Percentiles rank a stretch among this genome's conserved stretches.
Conservation (phyloP, 305 asterid genomes). For the Solanum hybrid region DNA sequence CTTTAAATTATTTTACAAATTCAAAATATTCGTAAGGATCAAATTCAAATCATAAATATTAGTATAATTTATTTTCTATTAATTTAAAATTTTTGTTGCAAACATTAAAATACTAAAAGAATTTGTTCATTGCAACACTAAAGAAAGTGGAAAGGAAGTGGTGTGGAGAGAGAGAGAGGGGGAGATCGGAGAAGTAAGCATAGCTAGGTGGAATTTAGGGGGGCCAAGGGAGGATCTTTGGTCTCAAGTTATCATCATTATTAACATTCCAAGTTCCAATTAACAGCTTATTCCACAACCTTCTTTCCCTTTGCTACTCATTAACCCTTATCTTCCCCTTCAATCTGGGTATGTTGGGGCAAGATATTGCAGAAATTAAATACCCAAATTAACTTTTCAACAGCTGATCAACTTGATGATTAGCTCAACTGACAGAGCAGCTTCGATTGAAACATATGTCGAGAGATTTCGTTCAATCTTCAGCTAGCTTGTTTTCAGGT, state of each 20-base stretch:
- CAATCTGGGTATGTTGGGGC: neutral
- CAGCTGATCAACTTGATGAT: neutral
- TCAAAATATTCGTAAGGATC: too few species aligned
- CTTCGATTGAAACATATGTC: conserved; percentile 24
- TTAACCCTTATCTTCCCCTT: neutral
- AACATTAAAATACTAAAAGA: too few species aligned
- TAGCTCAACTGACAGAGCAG: neutral
- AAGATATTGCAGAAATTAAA: neutral
- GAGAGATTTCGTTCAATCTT: conserved; percentile 19
- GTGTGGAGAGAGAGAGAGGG: neutral
- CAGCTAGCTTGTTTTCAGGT: conserved; percentile 35
- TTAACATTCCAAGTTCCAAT: conserved; percentile 1
- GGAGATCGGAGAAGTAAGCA: neutral
- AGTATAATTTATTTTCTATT: too few species aligned
- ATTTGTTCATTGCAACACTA: neutral
- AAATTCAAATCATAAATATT: too few species aligned
- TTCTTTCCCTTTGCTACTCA: neutral
- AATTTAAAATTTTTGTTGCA: too few species aligned
- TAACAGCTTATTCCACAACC: neutral
- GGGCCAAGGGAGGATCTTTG: neutral
- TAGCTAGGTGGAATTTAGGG: neutral
- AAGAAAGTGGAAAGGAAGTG: neutral
- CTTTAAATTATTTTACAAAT: too few species aligned
- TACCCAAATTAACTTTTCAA: neutral
- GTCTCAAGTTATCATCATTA: conserved; percentile 7